Evolutionary conservation across 306 rosid genomes (phyloP).

Genomic region (Arachis hypogaea): DNA sequence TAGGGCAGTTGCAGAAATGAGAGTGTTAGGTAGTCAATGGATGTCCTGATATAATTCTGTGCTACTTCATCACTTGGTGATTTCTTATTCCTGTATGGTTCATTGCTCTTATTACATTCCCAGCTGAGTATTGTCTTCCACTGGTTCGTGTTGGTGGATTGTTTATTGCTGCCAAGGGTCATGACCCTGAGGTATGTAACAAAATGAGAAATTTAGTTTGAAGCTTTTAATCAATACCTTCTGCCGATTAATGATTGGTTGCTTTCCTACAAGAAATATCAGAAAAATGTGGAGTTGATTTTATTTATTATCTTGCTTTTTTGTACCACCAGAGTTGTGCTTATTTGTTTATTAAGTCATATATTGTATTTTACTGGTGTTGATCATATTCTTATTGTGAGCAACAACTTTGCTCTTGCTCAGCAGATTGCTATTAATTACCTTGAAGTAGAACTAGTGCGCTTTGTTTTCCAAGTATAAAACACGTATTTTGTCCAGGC

Average conservation of each 20-base stretch:
- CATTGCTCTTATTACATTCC: constrained; percentile 42
- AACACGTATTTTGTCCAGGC: background rate
- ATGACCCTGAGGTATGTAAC: constrained; percentile 73
- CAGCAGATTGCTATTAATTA: too few species aligned
- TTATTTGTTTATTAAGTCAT: background rate
- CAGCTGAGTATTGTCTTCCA: constrained; percentile 95
- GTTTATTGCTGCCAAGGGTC: constrained; percentile 88
- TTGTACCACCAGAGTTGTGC: background rate
- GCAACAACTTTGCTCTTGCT: background rate
- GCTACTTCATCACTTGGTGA: constrained; percentile 19
- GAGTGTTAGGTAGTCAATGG: constrained; percentile 64
- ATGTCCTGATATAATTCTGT: constrained; percentile 13
- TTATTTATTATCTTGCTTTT: background rate
- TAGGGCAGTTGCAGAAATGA: constrained; percentile 95
- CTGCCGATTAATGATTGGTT: constrained; percentile 8
- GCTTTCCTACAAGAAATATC: constrained; percentile 6
- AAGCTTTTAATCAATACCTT: constrained; percentile 24
- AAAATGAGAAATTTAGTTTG: constrained; percentile 16
- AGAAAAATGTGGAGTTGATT: background rate
- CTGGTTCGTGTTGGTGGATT: constrained; percentile 89
- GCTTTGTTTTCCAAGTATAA: background rate
- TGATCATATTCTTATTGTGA: background rate
- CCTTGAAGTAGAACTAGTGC: background rate
- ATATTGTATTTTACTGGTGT: constrained; percentile 2
- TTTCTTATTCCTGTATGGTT: constrained; percentile 27